Conservation (phyloP, 208 protist species). For the Leishmania turanica region DNA sequence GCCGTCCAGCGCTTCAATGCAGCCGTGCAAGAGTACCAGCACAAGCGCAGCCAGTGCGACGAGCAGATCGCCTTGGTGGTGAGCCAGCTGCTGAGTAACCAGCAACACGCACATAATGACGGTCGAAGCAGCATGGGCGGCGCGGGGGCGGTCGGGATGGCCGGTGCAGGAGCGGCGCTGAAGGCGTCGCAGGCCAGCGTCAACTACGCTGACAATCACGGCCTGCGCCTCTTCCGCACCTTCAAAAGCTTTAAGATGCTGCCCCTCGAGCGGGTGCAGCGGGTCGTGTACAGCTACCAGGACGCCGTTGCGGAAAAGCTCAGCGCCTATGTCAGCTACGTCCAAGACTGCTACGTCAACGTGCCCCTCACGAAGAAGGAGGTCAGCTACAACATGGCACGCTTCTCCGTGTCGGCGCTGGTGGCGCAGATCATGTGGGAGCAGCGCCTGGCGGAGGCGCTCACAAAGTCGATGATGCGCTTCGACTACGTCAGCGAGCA, state of each 20-base stretch:
- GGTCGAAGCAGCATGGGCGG: not conserved
- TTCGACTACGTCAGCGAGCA: slow-evolving; percentile 77
- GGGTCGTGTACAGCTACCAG: slow-evolving; percentile 71
- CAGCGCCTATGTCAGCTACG: slow-evolving; percentile 48
- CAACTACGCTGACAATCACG: slow-evolving; percentile 29
- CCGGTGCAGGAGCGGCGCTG: not conserved
- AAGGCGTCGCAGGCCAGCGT: not conserved
- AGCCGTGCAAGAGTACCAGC: slow-evolving; percentile 49
- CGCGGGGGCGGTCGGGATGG: not conserved
- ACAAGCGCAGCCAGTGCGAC: slow-evolving; percentile 50
- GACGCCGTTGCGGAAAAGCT: slow-evolving; percentile 69
- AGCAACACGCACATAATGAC: slow-evolving; percentile 41
- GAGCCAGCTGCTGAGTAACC: slow-evolving; percentile 61
- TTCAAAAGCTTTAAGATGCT: slow-evolving; percentile 79
- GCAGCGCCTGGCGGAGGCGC: slow-evolving; percentile 48
- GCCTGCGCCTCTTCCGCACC: slow-evolving; percentile 57
- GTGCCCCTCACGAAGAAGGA: slow-evolving; percentile 47
- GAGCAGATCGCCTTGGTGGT: slow-evolving; percentile 71
- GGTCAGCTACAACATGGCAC: slow-evolving; percentile 47
- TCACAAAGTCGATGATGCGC: slow-evolving; percentile 58
- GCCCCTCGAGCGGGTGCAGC: slow-evolving; percentile 62
- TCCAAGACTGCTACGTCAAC: slow-evolving; percentile 81
- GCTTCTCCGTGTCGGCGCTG: slow-evolving; percentile 53
- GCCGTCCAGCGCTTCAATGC: slow-evolving; percentile 45
- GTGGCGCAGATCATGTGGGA: slow-evolving; percentile 81